phyloP scores from a whole-genome alignment of 2,329 filamentous ascomycete genomes.

The Monilinia aucupariae region DNA sequence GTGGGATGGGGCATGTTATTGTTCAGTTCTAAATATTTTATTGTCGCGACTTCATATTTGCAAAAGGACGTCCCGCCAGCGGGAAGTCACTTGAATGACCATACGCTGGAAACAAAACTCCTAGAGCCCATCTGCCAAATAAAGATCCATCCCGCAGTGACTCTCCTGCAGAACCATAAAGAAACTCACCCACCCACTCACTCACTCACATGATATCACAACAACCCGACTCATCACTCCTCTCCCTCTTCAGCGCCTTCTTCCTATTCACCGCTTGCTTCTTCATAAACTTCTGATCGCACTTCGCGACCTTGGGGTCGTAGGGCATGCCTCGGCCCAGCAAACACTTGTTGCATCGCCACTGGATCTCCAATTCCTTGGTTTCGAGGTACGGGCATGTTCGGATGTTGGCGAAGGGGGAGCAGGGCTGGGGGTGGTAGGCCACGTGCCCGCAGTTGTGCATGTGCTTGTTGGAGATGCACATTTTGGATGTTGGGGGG shows the following conservation, averaged over 20 bases:
- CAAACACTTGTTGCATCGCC: not conserved
- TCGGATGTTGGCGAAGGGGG: accelerated
- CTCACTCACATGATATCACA: not conserved
- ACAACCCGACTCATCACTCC: not conserved
- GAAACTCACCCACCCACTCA: too few species aligned
- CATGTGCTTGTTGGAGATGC: not conserved
- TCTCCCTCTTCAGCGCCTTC: not conserved
- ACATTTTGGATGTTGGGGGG: not conserved
- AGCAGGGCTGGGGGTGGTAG: not conserved
- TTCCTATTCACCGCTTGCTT: not conserved
- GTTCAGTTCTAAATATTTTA: too few species aligned
- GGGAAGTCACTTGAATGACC: too few species aligned
- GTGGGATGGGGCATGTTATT: too few species aligned
- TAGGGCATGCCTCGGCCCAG: not conserved
- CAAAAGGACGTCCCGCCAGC: too few species aligned
- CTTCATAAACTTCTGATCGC: too few species aligned
- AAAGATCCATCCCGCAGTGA: too few species aligned
- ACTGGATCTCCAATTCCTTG: not conserved
- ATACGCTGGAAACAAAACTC: too few species aligned
- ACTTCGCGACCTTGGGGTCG: too few species aligned
- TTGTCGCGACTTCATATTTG: too few species aligned
- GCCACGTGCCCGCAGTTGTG: not conserved
- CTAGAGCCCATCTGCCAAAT: too few species aligned
- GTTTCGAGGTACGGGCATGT: not conserved
- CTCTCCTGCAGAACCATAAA: too few species aligned